phyloP scores from a whole-genome alignment of 306 rosid genomes.

The Acacia acuminata region DNA sequence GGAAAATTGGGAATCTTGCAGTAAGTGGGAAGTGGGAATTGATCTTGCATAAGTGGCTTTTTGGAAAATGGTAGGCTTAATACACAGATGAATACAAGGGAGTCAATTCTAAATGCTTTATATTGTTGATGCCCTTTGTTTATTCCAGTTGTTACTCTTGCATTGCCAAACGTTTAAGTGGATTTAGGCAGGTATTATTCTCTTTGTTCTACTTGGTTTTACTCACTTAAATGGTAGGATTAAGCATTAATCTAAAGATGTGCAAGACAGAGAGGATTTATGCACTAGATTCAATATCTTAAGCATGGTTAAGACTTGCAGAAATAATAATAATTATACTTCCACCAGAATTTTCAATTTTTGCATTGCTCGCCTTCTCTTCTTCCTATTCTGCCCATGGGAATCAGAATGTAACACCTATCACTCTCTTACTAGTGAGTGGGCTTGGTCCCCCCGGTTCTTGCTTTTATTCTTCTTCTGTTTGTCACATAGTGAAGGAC shows the following conservation, averaged over 20 bases:
- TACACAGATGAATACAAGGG: conserved; percentile 4
- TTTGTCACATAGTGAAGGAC: conserved; percentile 1
- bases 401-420: conserved; percentile 40
- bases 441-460: conserved; percentile 53
- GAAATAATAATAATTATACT: not conserved
- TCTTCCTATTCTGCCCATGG: conserved; percentile 20
- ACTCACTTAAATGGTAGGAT: not conserved
- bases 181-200: not conserved
- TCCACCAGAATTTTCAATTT: conserved; percentile 25
- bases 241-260: conserved; percentile 11
- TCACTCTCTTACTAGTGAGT: conserved; percentile 46
- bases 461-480: conserved; percentile 39
- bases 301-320: conserved; percentile 3
- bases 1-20: conserved; percentile 27
- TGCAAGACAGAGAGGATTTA: not conserved
- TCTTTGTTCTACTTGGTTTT: not conserved
- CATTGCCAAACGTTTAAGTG: not conserved
- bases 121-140: conserved; percentile 18
- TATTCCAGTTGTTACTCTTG: conserved; percentile 2
- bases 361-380: conserved; percentile 27
- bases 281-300: conserved; percentile 11
- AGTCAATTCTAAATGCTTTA: conserved; percentile 20
- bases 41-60: conserved; percentile 26
- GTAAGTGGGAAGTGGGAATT: conserved; percentile 30
- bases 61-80: conserved; percentile 33